Conservation (phyloP, 2,329 filamentous ascomycete species). For the Fusarium virguliforme region DNA sequence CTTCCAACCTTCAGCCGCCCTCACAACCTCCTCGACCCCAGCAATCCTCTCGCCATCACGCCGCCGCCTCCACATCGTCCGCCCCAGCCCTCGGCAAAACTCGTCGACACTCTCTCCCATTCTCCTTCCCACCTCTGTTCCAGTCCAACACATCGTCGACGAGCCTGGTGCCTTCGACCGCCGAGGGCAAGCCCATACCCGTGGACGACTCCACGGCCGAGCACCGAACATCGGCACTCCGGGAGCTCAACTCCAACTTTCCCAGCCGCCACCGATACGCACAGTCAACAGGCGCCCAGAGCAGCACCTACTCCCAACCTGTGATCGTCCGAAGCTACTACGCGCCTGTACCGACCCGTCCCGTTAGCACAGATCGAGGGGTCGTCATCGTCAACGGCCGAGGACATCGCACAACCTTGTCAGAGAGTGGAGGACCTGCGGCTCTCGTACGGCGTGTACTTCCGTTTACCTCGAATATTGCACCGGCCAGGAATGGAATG, state of each 20-base stretch:
- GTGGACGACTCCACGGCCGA: slow-evolving; percentile 71
- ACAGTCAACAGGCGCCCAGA: slow-evolving; percentile 70
- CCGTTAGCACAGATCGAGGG: slow-evolving; percentile 52
- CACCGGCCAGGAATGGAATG: slow-evolving; percentile 58
- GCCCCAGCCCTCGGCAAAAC: slow-evolving; percentile 45
- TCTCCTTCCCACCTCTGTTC: slow-evolving; percentile 66
- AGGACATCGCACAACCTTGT: slow-evolving; percentile 48
- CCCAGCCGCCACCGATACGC: slow-evolving; percentile 71
- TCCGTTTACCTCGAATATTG: slow-evolving; percentile 54
- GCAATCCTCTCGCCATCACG: slow-evolving; percentile 47
- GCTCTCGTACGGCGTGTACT: slow-evolving; percentile 53
- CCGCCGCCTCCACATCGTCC: slow-evolving; percentile 48
- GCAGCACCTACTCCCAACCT: slow-evolving; percentile 75
- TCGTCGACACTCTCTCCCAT: slow-evolving; percentile 61
- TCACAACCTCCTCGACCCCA: slow-evolving; percentile 40
- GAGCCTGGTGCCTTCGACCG: slow-evolving; percentile 69
- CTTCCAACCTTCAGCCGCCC: slow-evolving; percentile 37
- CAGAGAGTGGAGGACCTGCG: slow-evolving; percentile 51
- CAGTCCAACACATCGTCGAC: slow-evolving; percentile 68
- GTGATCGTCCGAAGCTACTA: slow-evolving; percentile 77
- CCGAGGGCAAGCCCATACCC: slow-evolving; percentile 70
- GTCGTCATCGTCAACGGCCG: slow-evolving; percentile 53
- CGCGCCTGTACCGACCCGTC: slow-evolving; percentile 59
- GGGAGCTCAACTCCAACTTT: slow-evolving; percentile 72
- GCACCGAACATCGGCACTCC: slow-evolving; percentile 72